These are phyloP conservation scores for Tagetes erecta DNA, from an alignment of 129 eudicot species.

Conservation along the genomic window DNA sequence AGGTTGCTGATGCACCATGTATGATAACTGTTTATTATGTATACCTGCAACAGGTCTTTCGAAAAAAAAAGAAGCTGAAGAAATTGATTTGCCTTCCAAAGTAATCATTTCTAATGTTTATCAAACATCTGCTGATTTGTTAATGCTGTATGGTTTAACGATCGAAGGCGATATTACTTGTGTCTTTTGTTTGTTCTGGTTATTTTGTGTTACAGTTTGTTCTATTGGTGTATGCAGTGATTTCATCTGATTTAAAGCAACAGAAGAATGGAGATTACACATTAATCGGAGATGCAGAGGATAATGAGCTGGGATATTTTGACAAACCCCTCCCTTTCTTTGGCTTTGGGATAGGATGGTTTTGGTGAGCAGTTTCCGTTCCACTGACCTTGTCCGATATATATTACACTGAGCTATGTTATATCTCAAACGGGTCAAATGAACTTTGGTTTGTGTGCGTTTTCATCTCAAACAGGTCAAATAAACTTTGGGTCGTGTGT, in stretches of 20 bases:
- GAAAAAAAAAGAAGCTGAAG: constrained; percentile 25
- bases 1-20: not conserved
- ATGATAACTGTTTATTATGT: not conserved
- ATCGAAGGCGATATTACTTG: not conserved
- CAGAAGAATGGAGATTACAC: constrained; percentile 49
- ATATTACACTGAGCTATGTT: not conserved
- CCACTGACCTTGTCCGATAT: too few relatives aligned
- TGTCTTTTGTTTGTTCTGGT: not conserved
- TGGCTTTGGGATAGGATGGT: constrained; percentile 95
- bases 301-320: constrained; percentile 49
- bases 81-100: constrained; percentile 22
- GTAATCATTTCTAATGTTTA: constrained; percentile 16
- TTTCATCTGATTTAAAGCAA: constrained; percentile 38
- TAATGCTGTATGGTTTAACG: not conserved
- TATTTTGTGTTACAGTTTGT: constrained; percentile 3
- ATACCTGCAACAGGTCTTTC: not conserved
- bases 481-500: not conserved
- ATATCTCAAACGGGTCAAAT: not conserved
- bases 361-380: constrained; percentile 49
- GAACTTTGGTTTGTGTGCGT: not conserved
- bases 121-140: not conserved
- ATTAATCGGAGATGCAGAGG: constrained; percentile 62
- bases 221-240: constrained; percentile 36
- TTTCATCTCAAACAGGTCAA: not conserved
- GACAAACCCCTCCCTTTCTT: constrained; percentile 83